Conservation (phyloP, 2,329 filamentous ascomycete species). For the Phaeophleospora eucalypticola region DNA sequence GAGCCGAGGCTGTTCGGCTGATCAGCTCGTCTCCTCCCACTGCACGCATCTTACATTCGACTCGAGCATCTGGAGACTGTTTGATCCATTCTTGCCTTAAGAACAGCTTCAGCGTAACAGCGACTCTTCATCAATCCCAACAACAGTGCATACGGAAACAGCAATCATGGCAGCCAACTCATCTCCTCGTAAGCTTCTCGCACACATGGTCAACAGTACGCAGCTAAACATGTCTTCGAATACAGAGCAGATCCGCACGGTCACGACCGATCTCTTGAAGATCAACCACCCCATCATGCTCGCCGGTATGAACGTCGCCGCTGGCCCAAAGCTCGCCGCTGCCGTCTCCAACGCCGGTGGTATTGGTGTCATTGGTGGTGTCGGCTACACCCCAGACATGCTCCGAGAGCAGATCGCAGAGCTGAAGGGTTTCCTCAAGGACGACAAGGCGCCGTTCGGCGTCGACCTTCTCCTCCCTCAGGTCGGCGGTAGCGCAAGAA, state of each 20-base stretch:
- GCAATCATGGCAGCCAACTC: slow-evolving; percentile 54
- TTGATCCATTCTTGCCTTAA: neutral
- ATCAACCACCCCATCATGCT: slow-evolving; percentile 96
- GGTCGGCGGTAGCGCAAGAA: slow-evolving; percentile 87
- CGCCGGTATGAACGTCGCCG: slow-evolving; percentile 98
- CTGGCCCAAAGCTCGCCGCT: slow-evolving; percentile 90
- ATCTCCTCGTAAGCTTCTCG: slow-evolving; percentile 64
- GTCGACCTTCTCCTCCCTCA: slow-evolving; percentile 92
- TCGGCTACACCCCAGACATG: slow-evolving; percentile 96
- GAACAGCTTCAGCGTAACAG: too few species aligned
- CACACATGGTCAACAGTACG: slow-evolving; percentile 29
- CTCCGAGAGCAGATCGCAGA: slow-evolving; percentile 90
- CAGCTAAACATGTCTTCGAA: slow-evolving; percentile 25
- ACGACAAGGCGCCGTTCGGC: slow-evolving; percentile 94
- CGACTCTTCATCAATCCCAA: slow-evolving; percentile 1
- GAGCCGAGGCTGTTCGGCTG: neutral
- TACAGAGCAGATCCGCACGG: slow-evolving; percentile 81
- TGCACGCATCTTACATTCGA: neutral
- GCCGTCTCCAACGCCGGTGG: slow-evolving; percentile 96
- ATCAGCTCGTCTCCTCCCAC: neutral
- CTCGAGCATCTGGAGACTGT: neutral
- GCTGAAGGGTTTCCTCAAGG: slow-evolving; percentile 78
- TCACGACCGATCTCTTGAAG: slow-evolving; percentile 90
- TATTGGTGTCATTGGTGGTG: slow-evolving; percentile 91
- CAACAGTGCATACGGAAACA: slow-evolving; percentile 5